Conservation (phyloP, 2,329 filamentous ascomycete genomes). For the Nectriaceae sp. region DNA sequence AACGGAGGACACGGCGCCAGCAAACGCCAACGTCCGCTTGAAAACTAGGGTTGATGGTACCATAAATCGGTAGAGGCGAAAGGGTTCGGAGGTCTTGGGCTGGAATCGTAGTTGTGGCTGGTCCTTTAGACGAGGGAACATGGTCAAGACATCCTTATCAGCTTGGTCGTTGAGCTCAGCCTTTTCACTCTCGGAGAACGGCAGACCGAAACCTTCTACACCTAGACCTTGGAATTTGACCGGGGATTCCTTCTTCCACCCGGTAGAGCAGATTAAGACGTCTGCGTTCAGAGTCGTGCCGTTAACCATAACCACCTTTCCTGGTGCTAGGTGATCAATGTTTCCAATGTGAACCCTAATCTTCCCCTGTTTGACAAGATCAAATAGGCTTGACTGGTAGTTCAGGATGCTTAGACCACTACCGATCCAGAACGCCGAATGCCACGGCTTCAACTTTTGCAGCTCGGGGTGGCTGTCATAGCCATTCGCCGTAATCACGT, state of each 20-base stretch:
- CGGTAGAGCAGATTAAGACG: conserved; percentile 52
- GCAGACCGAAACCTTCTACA: conserved; percentile 16
- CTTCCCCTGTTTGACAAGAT: conserved; percentile 49
- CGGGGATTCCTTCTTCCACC: conserved; percentile 49
- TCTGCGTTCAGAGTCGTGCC: conserved; percentile 45
- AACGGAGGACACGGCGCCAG: conserved; percentile 34
- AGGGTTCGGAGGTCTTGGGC: conserved; percentile 18
- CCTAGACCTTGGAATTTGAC: conserved; percentile 41
- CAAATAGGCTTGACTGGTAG: conserved; percentile 51
- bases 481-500: conserved; percentile 47
- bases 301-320: conserved; percentile 43
- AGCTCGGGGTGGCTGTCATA: conserved; percentile 46
- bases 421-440: conserved; percentile 48
- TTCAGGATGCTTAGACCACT: conserved; percentile 56
- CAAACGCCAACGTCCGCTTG: conserved; percentile 33
- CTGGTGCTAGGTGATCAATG: conserved; percentile 41
- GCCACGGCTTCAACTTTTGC: conserved; percentile 43
- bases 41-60: conserved; percentile 19
- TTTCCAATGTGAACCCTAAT: conserved; percentile 51
- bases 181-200: conserved; percentile 8
- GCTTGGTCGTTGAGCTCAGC: conserved; percentile 11
- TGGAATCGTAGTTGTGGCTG: conserved; percentile 22
- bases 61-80: conserved; percentile 31
- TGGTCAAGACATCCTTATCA: conserved; percentile 17
- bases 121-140: conserved; percentile 21